These are phyloP conservation scores for Alternaria novae-zelandiae DNA, from an alignment of 2,329 filamentous ascomycete species.

Conservation along the genomic window DNA sequence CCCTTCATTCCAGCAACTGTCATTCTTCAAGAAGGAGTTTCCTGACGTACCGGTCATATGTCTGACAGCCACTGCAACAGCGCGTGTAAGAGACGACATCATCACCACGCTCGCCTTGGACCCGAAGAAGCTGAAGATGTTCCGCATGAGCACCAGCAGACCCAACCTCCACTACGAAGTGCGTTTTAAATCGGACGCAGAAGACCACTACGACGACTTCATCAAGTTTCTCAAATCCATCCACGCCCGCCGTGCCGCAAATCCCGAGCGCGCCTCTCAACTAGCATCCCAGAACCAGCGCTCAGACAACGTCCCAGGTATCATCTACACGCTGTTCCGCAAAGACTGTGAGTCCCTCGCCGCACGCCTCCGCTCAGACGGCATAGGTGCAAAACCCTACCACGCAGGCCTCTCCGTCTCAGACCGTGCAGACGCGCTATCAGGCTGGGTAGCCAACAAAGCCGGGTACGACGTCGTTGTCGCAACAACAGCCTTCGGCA, in stretches of 20 bases:
- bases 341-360: constrained; percentile 77
- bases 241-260: constrained; percentile 69
- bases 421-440: constrained; percentile 73
- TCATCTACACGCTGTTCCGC: constrained; percentile 79
- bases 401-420: constrained; percentile 71
- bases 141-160: constrained; percentile 82
- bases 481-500: constrained; percentile 93
- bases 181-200: constrained; percentile 77
- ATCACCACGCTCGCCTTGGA: constrained; percentile 75
- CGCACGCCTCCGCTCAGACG: constrained; percentile 67
- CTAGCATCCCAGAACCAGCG: constrained; percentile 60
- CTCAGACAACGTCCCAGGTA: constrained; percentile 71
- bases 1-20: constrained; percentile 85
- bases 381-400: constrained; percentile 76
- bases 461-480: constrained; percentile 89
- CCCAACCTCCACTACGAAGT: constrained; percentile 92
- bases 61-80: constrained; percentile 88
- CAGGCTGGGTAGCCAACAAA: constrained; percentile 74
- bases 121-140: constrained; percentile 68
- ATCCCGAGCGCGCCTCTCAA: constrained; percentile 63
- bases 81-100: constrained; percentile 81
- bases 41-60: constrained; percentile 90
- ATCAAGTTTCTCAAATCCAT: constrained; percentile 77
- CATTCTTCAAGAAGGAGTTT: constrained; percentile 83
- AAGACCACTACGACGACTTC: constrained; percentile 77